A percentile compares a stretch with the other conserved stretches of the same genome.
Conservation (phyloP, 208 protist genomes). For the Tritrichomonas musculus region DNA sequence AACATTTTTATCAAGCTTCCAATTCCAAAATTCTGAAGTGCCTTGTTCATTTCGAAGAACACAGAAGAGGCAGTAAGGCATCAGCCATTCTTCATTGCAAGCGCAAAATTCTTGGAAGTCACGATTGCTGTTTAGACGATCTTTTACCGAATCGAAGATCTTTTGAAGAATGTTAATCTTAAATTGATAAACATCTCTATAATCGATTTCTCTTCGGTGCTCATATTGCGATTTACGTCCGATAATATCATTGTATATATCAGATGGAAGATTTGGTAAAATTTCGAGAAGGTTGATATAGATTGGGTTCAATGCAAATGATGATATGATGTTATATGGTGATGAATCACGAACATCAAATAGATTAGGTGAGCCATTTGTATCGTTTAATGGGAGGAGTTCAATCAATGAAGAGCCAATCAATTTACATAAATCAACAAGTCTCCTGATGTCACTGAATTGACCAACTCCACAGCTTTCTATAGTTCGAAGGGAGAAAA, state of each 20-base stretch:
- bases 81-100: background rate
- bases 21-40: background rate
- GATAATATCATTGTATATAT: background rate
- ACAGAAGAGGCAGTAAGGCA: background rate
- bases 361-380: background rate
- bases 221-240: background rate
- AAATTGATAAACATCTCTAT: background rate
- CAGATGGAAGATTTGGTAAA: background rate
- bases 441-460: background rate
- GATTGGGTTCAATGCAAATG: background rate
- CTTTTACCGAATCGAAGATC: background rate
- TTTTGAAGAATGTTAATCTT: background rate
- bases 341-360: background rate
- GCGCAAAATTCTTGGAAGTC: background rate
- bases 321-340: background rate
- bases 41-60: background rate
- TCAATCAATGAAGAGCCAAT: background rate
- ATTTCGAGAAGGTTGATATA: background rate
- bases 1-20: background rate
- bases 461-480: background rate
- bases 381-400: background rate
- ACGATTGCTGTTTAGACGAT: background rate
- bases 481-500: background rate
- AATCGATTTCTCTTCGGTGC: background rate
- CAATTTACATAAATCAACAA: background rate